phyloP scores from a whole-genome alignment of 2,329 filamentous ascomycete species.

The Bipolaris gigantea region DNA sequence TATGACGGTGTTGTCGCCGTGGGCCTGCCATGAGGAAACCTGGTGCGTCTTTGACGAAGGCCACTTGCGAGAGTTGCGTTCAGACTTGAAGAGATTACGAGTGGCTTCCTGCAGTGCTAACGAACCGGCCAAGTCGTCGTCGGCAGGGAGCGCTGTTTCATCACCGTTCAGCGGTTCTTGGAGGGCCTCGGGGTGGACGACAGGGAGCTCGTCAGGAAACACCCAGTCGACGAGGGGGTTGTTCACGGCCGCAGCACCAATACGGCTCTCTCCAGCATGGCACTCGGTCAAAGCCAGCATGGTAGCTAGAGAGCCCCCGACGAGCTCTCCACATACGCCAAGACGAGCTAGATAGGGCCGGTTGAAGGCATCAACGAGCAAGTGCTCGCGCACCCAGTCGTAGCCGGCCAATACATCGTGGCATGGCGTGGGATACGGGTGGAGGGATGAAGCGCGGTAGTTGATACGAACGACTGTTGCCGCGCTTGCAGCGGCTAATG shows the following conservation, averaged over 20 bases:
- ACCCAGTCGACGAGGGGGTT: constrained; percentile 55
- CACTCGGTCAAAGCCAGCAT: constrained; percentile 57
- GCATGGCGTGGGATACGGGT: constrained; percentile 50
- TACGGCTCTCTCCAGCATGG: constrained; percentile 42
- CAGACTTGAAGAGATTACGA: constrained; percentile 8
- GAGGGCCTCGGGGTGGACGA: constrained; percentile 22
- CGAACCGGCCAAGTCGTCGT: constrained; percentile 30
- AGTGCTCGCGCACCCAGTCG: constrained; percentile 51
- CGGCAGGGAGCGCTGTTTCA: constrained; percentile 36
- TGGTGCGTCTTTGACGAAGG: constrained; percentile 22
- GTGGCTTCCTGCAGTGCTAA: constrained; percentile 9
- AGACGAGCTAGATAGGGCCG: constrained; percentile 37
- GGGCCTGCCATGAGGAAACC: constrained; percentile 32
- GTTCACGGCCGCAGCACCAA: constrained; percentile 51
- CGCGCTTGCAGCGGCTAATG: constrained; percentile 42
- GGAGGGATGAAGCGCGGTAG: constrained; percentile 45
- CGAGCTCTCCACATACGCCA: constrained; percentile 52
- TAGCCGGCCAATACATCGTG: constrained; percentile 53
- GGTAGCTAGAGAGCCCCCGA: constrained; percentile 53
- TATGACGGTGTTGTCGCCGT: constrained; percentile 31
- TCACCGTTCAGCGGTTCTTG: constrained; percentile 36
- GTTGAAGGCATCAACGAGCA: constrained; percentile 28
- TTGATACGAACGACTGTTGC: constrained; percentile 51
- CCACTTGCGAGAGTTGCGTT: constrained; percentile 17
- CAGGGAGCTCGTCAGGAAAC: constrained; percentile 41